phyloP scores from a whole-genome alignment of 2,329 filamentous ascomycete species.

The Fusarium subglutinans region DNA sequence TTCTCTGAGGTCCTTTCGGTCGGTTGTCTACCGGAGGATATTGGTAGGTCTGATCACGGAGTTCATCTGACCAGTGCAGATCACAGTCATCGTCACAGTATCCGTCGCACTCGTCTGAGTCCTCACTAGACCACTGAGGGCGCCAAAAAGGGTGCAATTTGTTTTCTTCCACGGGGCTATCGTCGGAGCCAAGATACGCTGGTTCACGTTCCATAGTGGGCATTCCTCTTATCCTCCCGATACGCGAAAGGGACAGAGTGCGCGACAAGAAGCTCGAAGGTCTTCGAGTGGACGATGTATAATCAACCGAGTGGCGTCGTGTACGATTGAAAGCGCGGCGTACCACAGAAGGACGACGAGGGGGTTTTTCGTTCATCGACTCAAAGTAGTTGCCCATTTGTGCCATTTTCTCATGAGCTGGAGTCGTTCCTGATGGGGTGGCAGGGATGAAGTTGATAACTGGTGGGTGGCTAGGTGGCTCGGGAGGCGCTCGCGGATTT shows the following conservation, averaged over 20 bases:
- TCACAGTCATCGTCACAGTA: conserved; percentile 42
- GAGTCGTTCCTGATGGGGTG: conserved; percentile 68
- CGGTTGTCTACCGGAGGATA: conserved; percentile 62
- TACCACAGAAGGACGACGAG: conserved; percentile 60
- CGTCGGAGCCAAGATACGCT: conserved; percentile 55
- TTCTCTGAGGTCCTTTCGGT: conserved; percentile 55
- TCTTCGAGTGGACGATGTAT: conserved; percentile 52
- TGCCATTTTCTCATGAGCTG: conserved; percentile 60
- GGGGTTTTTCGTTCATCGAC: conserved; percentile 55
- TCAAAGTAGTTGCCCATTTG: conserved; percentile 66
- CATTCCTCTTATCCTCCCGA: conserved; percentile 43
- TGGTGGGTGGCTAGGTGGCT: conserved; percentile 55
- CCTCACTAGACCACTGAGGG: conserved; percentile 57
- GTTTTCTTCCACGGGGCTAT: conserved; percentile 60
- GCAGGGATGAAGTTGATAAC: conserved; percentile 70
- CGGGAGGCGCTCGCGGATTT: conserved; percentile 68
- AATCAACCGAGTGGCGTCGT: conserved; percentile 55
- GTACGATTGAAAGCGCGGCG: conserved; percentile 63
- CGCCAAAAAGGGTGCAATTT: conserved; percentile 71
- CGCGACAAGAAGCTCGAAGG: conserved; percentile 57
- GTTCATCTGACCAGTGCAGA: conserved; percentile 44
- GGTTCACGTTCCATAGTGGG: conserved; percentile 42
- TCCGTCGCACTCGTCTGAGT: conserved; percentile 43
- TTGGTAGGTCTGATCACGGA: conserved; percentile 53
- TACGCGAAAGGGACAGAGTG: conserved; percentile 63